Percentiles rank a stretch among this genome's conserved stretches.
These are phyloP conservation scores for Amphibolis antarctica DNA, from an alignment of 106 monocot species.

Conservation along the genomic window DNA sequence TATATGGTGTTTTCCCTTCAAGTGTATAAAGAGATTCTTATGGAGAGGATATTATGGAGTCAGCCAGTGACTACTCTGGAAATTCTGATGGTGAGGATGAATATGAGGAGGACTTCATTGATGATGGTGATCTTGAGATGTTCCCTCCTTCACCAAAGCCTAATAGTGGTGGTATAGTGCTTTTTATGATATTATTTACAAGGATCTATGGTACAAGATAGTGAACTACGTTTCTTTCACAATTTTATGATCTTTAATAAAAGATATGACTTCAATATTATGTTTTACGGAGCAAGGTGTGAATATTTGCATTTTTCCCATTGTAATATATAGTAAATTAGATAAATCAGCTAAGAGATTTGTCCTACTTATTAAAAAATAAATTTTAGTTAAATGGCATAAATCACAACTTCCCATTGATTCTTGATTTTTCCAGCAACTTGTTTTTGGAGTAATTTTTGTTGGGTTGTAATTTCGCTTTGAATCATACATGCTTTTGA, in stretches of 20 bases:
- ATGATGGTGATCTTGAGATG: constrained; percentile 45
- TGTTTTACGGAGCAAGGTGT: too few relatives aligned
- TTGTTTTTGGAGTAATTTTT: too few relatives aligned
- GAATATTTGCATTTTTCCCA: not conserved
- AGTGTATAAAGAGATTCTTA: constrained; percentile 46
- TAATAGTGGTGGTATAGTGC: constrained; percentile 52
- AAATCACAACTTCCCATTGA: too few relatives aligned
- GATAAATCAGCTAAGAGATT: too few relatives aligned
- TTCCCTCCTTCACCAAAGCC: constrained; percentile 31
- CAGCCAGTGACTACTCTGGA: constrained; percentile 26
- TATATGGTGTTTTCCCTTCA: constrained; percentile 16
- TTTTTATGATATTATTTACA: not conserved
- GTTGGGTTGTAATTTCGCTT: too few relatives aligned
- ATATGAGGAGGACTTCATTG: constrained; percentile 65
- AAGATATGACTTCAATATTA: too few relatives aligned
- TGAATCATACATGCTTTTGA: too few relatives aligned
- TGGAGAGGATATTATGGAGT: constrained; percentile 65
- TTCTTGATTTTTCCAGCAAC: too few relatives aligned
- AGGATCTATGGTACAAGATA: not conserved
- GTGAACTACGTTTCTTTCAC: not conserved
- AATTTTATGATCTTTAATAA: not conserved
- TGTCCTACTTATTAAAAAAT: too few relatives aligned
- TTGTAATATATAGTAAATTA: too few relatives aligned
- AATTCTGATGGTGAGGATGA: constrained; percentile 36
- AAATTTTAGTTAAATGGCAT: too few relatives aligned